phyloP scores from a whole-genome alignment of 176 grass and related monocot species.

The Microstegium vimineum region DNA sequence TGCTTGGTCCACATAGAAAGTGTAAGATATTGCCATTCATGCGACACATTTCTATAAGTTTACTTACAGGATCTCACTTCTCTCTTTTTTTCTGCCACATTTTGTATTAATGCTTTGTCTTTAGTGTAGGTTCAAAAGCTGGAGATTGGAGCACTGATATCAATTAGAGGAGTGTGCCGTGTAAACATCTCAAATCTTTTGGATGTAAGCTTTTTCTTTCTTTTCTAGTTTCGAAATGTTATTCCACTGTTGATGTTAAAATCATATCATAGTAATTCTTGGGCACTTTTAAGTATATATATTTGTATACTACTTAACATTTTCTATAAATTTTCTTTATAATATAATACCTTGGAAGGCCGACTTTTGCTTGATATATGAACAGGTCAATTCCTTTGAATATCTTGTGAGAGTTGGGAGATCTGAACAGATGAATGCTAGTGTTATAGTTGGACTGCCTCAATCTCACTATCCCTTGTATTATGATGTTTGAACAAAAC shows the following conservation, averaged over 20 bases:
- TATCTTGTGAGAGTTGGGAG: neutral
- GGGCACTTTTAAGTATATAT: neutral
- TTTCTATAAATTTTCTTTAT: neutral
- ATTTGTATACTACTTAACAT: neutral
- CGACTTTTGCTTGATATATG: neutral
- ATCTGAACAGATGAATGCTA: neutral
- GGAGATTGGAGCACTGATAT: constrained; percentile 76
- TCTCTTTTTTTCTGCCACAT: neutral
- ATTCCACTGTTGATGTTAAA: neutral
- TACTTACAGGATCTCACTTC: neutral
- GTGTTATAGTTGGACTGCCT: neutral
- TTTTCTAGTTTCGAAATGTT: neutral
- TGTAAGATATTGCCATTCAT: constrained; percentile 47
- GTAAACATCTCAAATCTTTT: constrained; percentile 77
- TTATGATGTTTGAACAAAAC: neutral
- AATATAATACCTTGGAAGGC: neutral
- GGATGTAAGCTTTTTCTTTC: constrained; percentile 42
- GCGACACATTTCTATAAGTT: neutral
- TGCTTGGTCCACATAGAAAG: constrained; percentile 85
- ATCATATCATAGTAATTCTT: neutral
- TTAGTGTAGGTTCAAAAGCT: constrained; percentile 78
- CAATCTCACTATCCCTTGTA: neutral
- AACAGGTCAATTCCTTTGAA: neutral
- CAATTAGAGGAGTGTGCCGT: constrained; percentile 82
- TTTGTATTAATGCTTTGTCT: constrained; percentile 38